Conservation (phyloP, 306 rosid genomes). For the Rubus idaeus region DNA sequence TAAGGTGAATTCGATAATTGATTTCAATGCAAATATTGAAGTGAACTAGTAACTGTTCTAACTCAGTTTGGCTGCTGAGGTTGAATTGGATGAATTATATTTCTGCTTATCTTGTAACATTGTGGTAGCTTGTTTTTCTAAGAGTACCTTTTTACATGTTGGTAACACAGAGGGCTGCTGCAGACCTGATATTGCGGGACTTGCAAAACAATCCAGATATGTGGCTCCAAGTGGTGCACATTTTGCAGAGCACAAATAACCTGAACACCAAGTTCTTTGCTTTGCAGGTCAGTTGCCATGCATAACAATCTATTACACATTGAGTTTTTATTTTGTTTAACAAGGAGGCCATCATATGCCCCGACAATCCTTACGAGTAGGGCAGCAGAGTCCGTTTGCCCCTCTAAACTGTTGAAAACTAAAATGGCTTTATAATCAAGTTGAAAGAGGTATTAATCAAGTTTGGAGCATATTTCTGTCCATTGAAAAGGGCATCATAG, state of each 20-base stretch:
- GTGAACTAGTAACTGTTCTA: not conserved
- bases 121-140: not conserved
- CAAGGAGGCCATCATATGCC: not conserved
- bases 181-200: constrained; percentile 87
- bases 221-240: constrained; percentile 99
- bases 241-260: constrained; percentile 73
- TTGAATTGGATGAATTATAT: not conserved
- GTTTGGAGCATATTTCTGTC: not conserved
- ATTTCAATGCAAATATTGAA: not conserved
- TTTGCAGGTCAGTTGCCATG: constrained; percentile 71
- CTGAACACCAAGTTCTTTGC: constrained; percentile 97
- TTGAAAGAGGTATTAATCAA: not conserved
- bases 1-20: not conserved
- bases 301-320: not conserved
- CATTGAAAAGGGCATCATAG: not conserved
- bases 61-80: not conserved
- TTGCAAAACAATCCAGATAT: constrained; percentile 89
- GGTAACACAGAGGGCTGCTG: constrained; percentile 76
- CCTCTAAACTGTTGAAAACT: not conserved
- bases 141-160: not conserved
- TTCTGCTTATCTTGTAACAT: not conserved
- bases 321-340: not conserved
- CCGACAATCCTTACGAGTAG: not conserved
- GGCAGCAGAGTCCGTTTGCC: not conserved
- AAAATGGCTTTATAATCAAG: not conserved